A percentile compares a stretch with the other conserved stretches of the same genome.
Conservation (phyloP, 768 basidiomycete species). For the Kwoniella dejecticola region DNA sequence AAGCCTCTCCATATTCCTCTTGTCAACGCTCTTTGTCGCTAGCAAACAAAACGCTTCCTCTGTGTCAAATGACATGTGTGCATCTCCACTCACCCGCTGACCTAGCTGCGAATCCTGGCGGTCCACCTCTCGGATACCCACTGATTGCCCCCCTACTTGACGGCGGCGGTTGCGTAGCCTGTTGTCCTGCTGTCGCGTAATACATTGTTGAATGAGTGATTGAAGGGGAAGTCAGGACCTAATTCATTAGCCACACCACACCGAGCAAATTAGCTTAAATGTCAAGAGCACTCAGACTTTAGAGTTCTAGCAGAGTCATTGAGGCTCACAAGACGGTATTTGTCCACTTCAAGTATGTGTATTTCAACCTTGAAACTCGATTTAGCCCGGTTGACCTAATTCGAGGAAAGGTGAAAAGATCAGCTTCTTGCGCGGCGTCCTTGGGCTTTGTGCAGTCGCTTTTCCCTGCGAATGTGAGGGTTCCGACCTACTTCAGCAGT, state of each 20-base stretch:
- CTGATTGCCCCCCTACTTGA: constrained; percentile 25
- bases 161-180: constrained; percentile 32
- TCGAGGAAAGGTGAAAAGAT: neutral
- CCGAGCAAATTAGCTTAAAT: no score
- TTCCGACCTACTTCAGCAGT: neutral
- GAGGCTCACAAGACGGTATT: neutral
- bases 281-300: no score
- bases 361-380: neutral
- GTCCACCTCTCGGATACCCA: constrained; percentile 35
- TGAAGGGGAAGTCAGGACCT: neutral
- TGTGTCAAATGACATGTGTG: neutral
- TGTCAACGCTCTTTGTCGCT: no score
- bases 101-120: constrained; percentile 45
- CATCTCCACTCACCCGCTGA: constrained; percentile 37
- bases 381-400: neutral
- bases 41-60: no score
- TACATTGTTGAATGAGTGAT: constrained; percentile 34
- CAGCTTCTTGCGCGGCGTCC: neutral
- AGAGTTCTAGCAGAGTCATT: no score
- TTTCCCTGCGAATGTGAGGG: neutral
- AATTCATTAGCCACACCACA: neutral
- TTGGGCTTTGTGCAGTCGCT: neutral
- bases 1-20: neutral
- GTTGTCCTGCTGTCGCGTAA: constrained; percentile 50
- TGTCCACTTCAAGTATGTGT: neutral